These are phyloP conservation scores for Fusarium nodosum DNA, from an alignment of 2,329 filamentous ascomycete genomes.

Conservation along the genomic window DNA sequence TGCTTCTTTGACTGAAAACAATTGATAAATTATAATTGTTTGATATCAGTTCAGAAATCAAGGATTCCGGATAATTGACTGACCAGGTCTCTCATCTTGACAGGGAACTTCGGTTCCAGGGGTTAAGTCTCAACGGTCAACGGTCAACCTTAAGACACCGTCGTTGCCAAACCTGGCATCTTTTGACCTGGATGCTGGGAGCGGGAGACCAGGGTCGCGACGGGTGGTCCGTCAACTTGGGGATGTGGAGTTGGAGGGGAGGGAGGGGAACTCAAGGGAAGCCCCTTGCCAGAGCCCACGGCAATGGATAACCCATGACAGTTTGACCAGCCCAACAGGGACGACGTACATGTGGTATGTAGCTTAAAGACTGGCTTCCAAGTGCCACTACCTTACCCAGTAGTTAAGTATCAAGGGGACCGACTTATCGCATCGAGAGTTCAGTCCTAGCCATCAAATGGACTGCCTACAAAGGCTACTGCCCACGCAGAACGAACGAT, in stretches of 20 bases:
- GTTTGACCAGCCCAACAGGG: slow-evolving; percentile 43
- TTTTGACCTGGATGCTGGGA: slow-evolving; percentile 43
- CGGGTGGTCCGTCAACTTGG: slow-evolving; percentile 46
- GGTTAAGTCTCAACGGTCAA: slow-evolving; percentile 45
- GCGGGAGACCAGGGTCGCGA: slow-evolving; percentile 51
- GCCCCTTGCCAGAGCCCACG: slow-evolving; percentile 48
- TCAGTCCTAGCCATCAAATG: not conserved
- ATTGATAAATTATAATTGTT: not conserved
- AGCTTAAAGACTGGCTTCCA: slow-evolving; percentile 28
- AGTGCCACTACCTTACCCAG: slow-evolving; percentile 30
- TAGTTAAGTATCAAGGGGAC: slow-evolving; percentile 21
- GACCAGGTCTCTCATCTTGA: slow-evolving; percentile 15
- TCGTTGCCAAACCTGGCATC: slow-evolving; percentile 35
- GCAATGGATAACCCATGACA: slow-evolving; percentile 44
- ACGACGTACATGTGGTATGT: slow-evolving; percentile 27
- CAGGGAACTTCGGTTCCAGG: slow-evolving; percentile 35
- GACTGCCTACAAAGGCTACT: not conserved
- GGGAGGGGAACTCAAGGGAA: slow-evolving; percentile 35
- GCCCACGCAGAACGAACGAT: not conserved
- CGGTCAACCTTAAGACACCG: slow-evolving; percentile 33
- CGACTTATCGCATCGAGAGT: slow-evolving; percentile 23
- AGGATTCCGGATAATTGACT: not conserved
- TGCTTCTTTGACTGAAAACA: too few relatives aligned
- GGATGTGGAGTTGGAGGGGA: slow-evolving; percentile 47
- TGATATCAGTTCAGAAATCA: not conserved